phyloP scores from a whole-genome alignment of 2,329 filamentous ascomycete species.

The Trichoderma sp. region DNA sequence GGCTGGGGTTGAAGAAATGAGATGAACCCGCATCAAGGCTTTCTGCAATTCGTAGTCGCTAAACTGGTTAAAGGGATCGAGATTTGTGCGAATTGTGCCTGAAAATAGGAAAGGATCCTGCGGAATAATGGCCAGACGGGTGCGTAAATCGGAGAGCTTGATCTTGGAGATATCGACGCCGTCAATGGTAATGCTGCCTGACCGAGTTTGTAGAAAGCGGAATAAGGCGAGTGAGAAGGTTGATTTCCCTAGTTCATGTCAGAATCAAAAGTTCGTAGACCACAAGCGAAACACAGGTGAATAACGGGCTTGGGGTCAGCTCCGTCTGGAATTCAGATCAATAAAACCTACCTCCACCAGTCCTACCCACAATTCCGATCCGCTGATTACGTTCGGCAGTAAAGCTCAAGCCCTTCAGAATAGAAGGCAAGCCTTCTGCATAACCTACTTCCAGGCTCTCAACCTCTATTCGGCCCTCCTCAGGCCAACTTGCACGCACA shows the following conservation, averaged over 20 bases:
- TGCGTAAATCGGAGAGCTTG: constrained; percentile 61
- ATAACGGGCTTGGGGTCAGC: neutral
- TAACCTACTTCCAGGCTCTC: constrained; percentile 3
- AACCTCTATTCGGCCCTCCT: constrained; percentile 4
- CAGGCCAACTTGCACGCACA: constrained; percentile 10
- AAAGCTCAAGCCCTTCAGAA: constrained; percentile 13
- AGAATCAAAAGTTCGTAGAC: neutral
- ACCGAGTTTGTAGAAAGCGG: constrained; percentile 62
- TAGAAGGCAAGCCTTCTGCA: constrained; percentile 6
- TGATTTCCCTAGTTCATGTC: neutral
- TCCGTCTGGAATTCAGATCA: neutral
- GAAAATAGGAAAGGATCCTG: constrained; percentile 70
- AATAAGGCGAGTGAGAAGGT: constrained; percentile 51
- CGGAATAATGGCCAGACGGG: constrained; percentile 68
- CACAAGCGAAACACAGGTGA: neutral
- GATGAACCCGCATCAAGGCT: constrained; percentile 60
- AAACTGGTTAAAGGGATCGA: constrained; percentile 67
- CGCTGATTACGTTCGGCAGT: constrained; percentile 8
- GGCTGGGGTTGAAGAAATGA: neutral
- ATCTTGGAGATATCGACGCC: constrained; percentile 66
- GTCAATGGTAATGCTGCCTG: constrained; percentile 63
- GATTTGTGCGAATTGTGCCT: constrained; percentile 66
- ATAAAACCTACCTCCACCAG: neutral
- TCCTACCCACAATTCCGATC: constrained; percentile 10
- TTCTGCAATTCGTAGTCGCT: constrained; percentile 61